Percentiles rank a stretch among this genome's conserved stretches.
Evolutionary conservation across 176 grass and related monocot genomes (phyloP).

Genomic region (Bolboschoenus planiculmis): DNA sequence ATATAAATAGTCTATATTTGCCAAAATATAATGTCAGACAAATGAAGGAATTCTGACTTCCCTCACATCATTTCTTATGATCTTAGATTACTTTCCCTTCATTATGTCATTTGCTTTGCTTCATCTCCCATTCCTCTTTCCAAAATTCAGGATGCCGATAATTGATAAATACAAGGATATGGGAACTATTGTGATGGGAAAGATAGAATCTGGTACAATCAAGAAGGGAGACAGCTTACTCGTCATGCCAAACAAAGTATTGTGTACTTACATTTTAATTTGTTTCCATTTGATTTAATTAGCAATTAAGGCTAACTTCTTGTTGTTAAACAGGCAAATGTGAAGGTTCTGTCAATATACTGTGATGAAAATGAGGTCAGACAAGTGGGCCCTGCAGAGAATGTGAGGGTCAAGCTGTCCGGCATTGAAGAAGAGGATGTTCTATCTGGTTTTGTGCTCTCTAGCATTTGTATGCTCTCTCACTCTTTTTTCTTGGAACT

Average conservation of each 20-base stretch:
- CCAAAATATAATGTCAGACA: background rate
- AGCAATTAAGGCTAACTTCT: conserved; percentile 7
- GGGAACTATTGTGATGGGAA: conserved; percentile 92
- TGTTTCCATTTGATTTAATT: background rate
- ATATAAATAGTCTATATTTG: background rate
- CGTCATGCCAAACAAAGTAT: conserved; percentile 92
- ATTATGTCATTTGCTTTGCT: background rate
- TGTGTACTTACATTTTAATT: background rate
- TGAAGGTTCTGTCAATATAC: conserved; percentile 73
- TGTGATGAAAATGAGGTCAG: conserved; percentile 74
- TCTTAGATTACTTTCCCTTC: background rate
- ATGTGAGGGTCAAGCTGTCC: conserved; percentile 80
- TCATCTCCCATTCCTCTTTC: background rate
- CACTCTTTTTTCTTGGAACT: background rate
- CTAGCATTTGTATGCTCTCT: conserved; percentile 54
- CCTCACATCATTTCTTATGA: background rate
- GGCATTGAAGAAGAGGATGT: conserved; percentile 94
- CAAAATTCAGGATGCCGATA: conserved; percentile 70
- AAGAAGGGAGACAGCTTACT: conserved; percentile 76
- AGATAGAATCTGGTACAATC: conserved; percentile 83
- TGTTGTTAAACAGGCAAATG: conserved; percentile 42
- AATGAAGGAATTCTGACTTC: background rate
- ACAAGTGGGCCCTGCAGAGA: conserved; percentile 63
- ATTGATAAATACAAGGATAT: conserved; percentile 99
- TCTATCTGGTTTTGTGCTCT: conserved; percentile 89